Conservation (phyloP, 345 rosid species). For the Populus nigra region DNA sequence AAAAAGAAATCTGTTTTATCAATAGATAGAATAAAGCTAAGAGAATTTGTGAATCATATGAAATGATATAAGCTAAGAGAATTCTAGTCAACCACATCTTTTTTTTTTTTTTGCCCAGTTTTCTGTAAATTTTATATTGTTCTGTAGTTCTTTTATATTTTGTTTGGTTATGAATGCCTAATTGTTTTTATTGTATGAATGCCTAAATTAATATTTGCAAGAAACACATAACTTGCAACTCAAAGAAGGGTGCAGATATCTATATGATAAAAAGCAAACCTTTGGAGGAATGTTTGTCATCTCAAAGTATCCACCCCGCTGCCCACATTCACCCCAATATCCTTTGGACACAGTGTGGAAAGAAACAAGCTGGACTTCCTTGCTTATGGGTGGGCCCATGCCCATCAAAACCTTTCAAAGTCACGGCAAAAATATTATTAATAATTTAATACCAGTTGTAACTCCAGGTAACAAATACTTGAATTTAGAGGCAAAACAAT, state of each 20-base stretch:
- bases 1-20: background rate
- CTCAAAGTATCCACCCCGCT: conserved; percentile 99
- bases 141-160: background rate
- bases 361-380: conserved; percentile 87
- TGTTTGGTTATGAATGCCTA: background rate
- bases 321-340: conserved; percentile 99
- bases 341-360: conserved; percentile 98
- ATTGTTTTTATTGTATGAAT: background rate
- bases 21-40: background rate
- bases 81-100: background rate
- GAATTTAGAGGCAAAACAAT: conserved; percentile 15
- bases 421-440: conserved; percentile 11
- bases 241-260: background rate
- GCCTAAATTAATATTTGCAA: conserved; percentile 5
- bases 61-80: background rate
- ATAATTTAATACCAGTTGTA: background rate
- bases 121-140: background rate
- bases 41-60: background rate
- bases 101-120: background rate
- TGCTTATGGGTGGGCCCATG: conserved; percentile 81
- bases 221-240: conserved; percentile 8
- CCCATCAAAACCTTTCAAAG: conserved; percentile 71
- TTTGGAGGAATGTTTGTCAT: conserved; percentile 91
- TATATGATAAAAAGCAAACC: conserved; percentile 41
- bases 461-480: conserved; percentile 12